Percentiles rank a stretch among this genome's conserved stretches.
phyloP scores from a whole-genome alignment of 1,284 basidiomycete species.

The Boletus sp. region DNA sequence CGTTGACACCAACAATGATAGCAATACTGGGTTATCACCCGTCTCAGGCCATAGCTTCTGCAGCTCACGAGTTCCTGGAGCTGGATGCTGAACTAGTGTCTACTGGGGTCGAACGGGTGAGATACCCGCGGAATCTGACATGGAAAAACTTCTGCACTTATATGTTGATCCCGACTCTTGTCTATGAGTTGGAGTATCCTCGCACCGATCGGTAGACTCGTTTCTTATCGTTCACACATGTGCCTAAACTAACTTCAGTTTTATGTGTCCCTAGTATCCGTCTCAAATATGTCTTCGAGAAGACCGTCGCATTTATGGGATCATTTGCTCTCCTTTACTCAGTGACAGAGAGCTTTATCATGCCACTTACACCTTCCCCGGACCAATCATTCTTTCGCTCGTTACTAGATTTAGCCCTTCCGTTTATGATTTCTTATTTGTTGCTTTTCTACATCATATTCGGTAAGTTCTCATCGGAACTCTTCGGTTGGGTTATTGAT shows the following conservation, averaged over 20 bases:
- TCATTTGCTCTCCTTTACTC: slow-evolving; percentile 92
- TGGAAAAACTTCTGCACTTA: slow-evolving; percentile 85
- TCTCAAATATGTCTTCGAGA: slow-evolving; percentile 90
- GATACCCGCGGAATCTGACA: slow-evolving; percentile 86
- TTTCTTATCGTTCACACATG: background rate
- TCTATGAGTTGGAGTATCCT: slow-evolving; percentile 96
- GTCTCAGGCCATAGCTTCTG: slow-evolving; percentile 58
- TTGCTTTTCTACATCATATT: slow-evolving; percentile 83
- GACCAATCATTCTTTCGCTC: slow-evolving; percentile 73
- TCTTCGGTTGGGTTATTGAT: slow-evolving; percentile 1
- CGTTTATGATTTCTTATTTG: slow-evolving; percentile 86
- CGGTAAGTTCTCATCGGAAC: slow-evolving; percentile 40
- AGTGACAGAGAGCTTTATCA: slow-evolving; percentile 91
- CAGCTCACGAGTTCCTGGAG: slow-evolving; percentile 77
- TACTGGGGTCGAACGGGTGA: slow-evolving; percentile 59
- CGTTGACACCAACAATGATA: slow-evolving; percentile 25
- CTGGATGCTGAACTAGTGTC: slow-evolving; percentile 76
- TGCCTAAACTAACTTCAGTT: background rate
- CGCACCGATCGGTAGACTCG: slow-evolving; percentile 70
- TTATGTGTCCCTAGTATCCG: slow-evolving; percentile 57
- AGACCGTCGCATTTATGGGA: slow-evolving; percentile 91
- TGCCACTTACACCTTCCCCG: slow-evolving; percentile 71
- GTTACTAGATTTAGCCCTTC: slow-evolving; percentile 84
- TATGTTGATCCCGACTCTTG: slow-evolving; percentile 86
- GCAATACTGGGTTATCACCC: slow-evolving; percentile 76